A percentile compares a stretch with the other conserved stretches of the same genome.
Conservation (phyloP, 75 land plant genomes). For the Adiantum capillusveneris region DNA sequence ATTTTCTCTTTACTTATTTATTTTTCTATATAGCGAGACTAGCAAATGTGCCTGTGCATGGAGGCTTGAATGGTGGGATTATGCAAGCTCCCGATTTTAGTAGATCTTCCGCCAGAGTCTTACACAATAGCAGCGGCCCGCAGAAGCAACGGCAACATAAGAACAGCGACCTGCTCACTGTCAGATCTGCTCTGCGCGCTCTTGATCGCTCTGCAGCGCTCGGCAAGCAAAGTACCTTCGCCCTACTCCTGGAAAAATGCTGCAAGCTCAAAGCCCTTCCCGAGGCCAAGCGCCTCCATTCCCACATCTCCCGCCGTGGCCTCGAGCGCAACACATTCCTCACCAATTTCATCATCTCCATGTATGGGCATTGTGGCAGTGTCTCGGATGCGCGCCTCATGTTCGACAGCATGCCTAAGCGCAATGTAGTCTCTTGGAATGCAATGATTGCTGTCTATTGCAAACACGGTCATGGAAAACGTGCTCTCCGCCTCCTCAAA, state of each 20-base stretch:
- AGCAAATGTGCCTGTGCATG: no score
- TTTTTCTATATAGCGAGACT: no score
- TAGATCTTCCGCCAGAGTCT: no score
- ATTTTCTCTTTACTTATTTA: no score
- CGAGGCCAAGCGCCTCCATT: conserved; percentile 3
- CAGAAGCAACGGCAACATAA: no score
- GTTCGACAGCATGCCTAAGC: not conserved
- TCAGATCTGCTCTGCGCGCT: not conserved
- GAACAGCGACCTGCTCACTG: not conserved
- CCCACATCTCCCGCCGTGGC: not conserved
- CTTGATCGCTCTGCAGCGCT: not conserved
- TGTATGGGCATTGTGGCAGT: conserved; percentile 5
- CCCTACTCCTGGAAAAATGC: not conserved
- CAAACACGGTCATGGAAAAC: conserved; percentile 18
- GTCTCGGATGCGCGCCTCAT: conserved; percentile 1
- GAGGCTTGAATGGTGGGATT: no score
- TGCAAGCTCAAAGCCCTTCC: not conserved
- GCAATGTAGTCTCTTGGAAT: conserved; percentile 11
- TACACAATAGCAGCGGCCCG: no score
- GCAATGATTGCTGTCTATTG: conserved; percentile 17
- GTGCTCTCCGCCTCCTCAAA: conserved; percentile 19
- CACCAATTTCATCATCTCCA: not conserved
- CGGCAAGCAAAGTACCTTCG: not conserved
- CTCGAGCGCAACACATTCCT: not conserved
- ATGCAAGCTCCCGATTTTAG: no score